Base-by-base conservation (phyloP, 2,329 filamentous ascomycete genomes). In the Aureobasidium sp. region DNA sequence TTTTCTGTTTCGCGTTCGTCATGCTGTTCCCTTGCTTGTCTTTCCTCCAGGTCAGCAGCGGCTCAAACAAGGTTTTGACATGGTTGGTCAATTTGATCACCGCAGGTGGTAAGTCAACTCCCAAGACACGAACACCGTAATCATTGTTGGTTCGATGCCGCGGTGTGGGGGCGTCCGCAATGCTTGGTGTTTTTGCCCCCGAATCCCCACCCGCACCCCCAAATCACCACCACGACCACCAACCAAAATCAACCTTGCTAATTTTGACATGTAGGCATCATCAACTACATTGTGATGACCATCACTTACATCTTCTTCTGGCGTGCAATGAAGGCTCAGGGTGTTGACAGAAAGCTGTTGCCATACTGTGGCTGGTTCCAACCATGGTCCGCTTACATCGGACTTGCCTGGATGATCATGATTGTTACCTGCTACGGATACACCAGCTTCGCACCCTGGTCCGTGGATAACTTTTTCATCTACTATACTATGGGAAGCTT, bases 211-310 rank as follows among this genome's bases (percentile, higher is more conserved):
- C 27, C 27, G n/a, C 27, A 29, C 27, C 27, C 27, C 29, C 29
- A 29, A 5, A 29, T 25, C 22, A 25, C 3, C 22, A 25, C 22
- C 29, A 12, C n/a, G n/a, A n/a, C 31, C 31, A 34, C 9, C 31
- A 34, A 9, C 31, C 1, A 34, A 34, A 12, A 12, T 34, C 9
- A 34, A 34, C 31, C 31, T 34, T 34, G 9, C 31, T 34, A 34
- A 34, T 34, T 12, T 1, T 12, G 8, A 2, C 8, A 3, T 3
- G 5, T 3, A 31, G 79, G 81, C 55, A 78, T 85, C 66, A 85
- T 87, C 71, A 83, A 86, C 74, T 87, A 84, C 72, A 79, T 87
- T 64, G 77, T 82, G 70, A 85, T 85, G 75, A 76, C 75, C 49
- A 70, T 81, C 27, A 86, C 82, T n/a, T 86, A 83, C 71, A 76